These are phyloP conservation scores for Piromyces sp. DNA, from an alignment of 192 early-diverging fungal species.

Conservation along the genomic window DNA sequence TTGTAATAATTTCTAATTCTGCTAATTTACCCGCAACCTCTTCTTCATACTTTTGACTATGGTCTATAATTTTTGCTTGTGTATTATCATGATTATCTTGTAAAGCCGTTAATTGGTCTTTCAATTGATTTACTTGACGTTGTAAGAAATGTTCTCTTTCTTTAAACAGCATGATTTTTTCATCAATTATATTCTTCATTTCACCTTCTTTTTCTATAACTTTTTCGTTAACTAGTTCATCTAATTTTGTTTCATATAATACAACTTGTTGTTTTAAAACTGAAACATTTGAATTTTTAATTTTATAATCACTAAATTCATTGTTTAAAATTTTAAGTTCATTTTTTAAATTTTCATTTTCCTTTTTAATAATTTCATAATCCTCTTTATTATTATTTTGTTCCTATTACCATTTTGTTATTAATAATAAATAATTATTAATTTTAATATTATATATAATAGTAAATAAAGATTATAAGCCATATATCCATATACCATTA, in stretches of 20 bases:
- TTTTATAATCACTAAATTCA: constrained; percentile 53
- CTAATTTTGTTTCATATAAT: constrained; percentile 41
- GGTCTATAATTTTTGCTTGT: constrained; percentile 46
- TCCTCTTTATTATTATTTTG: constrained; percentile 15
- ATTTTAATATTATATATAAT: no score
- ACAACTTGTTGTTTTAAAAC: constrained; percentile 32
- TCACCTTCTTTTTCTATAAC: constrained; percentile 51
- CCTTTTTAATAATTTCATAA: constrained; percentile 36
- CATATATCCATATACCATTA: no score
- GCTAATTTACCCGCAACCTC: constrained; percentile 62
- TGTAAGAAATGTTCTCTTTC: constrained; percentile 71
- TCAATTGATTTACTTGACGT: constrained; percentile 59
- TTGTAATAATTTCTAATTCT: constrained; percentile 72
- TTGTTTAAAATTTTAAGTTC: constrained; percentile 80
- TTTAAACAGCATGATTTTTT: constrained; percentile 61
- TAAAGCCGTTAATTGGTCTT: constrained; percentile 47
- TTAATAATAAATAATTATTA: no score
- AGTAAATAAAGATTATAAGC: no score
- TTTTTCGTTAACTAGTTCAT: constrained; percentile 50
- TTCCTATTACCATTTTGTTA: background rate
- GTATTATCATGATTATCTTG: constrained; percentile 53
- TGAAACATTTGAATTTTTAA: constrained; percentile 22
- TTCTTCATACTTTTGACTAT: constrained; percentile 53
- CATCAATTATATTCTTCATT: constrained; percentile 54
- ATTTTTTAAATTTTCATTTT: constrained; percentile 62